These are phyloP conservation scores for Setaria italica DNA, from an alignment of 202 grass and related monocot genomes.

Conservation along the genomic window DNA sequence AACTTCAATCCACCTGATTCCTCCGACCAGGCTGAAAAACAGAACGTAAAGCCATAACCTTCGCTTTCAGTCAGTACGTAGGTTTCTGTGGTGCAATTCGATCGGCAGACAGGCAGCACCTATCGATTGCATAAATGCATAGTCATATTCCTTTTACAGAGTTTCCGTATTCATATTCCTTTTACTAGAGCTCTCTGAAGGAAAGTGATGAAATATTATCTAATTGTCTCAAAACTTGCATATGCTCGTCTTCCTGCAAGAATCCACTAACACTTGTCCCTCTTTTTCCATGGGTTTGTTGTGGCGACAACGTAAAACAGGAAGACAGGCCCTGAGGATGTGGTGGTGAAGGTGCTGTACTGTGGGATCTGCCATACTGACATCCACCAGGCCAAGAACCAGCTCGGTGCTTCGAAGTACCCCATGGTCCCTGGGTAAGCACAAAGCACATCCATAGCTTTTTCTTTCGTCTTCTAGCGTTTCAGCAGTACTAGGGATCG, in stretches of 20 bases:
- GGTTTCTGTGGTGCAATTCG: neutral
- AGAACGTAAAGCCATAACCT: neutral
- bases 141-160: neutral
- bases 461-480: neutral
- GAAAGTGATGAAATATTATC: neutral
- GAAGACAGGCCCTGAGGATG: slow-evolving; percentile 75
- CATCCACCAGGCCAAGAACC: slow-evolving; percentile 92
- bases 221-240: neutral
- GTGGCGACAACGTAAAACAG: slow-evolving; percentile 35
- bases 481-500: neutral
- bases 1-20: too few relatives aligned
- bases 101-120: neutral
- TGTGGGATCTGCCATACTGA: slow-evolving; percentile 97
- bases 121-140: neutral
- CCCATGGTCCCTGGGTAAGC: slow-evolving; percentile 95
- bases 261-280: neutral
- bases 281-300: neutral
- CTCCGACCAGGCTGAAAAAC: neutral
- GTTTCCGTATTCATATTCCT: neutral
- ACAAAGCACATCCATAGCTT: neutral
- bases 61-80: neutral
- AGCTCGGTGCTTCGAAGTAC: slow-evolving; percentile 90
- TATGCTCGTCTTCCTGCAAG: neutral
- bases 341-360: slow-evolving; percentile 85
- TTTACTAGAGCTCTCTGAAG: neutral